These are phyloP conservation scores for Penicillium sumatraense DNA, from an alignment of 2,329 filamentous ascomycete genomes.

Conservation along the genomic window DNA sequence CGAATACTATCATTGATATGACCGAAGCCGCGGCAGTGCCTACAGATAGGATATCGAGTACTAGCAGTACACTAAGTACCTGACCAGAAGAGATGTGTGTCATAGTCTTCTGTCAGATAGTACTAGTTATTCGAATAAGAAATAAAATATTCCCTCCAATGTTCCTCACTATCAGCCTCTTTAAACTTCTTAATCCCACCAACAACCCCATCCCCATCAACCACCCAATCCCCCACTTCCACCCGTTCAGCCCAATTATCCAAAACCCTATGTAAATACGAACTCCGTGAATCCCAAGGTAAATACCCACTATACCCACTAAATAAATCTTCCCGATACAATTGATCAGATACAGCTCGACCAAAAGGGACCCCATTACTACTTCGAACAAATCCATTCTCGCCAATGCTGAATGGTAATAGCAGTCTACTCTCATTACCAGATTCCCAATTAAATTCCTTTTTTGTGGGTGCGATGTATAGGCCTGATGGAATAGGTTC, in stretches of 20 bases:
- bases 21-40: background rate
- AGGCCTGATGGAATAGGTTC: constrained; percentile 15
- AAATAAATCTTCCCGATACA: constrained; percentile 16
- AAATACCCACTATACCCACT: constrained; percentile 19
- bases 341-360: constrained; percentile 2
- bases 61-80: too few species aligned
- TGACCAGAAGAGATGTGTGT: too few species aligned
- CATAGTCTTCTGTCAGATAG: too few species aligned
- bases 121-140: too few species aligned
- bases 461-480: constrained; percentile 14
- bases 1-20: background rate
- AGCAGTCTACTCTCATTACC: constrained; percentile 19
- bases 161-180: constrained; percentile 25
- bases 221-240: constrained; percentile 31
- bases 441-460: constrained; percentile 7
- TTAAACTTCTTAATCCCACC: constrained; percentile 35
- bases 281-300: constrained; percentile 7
- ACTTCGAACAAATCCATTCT: constrained; percentile 15
- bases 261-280: constrained; percentile 19
- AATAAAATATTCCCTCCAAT: constrained; percentile 21
- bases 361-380: constrained; percentile 16
- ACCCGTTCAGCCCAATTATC: constrained; percentile 30
- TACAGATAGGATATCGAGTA: background rate
- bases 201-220: constrained; percentile 30
- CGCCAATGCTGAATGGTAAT: constrained; percentile 20